Evolutionary conservation across 768 basidiomycete species (phyloP).

Genomic region (Mycena rebaudengoi): DNA sequence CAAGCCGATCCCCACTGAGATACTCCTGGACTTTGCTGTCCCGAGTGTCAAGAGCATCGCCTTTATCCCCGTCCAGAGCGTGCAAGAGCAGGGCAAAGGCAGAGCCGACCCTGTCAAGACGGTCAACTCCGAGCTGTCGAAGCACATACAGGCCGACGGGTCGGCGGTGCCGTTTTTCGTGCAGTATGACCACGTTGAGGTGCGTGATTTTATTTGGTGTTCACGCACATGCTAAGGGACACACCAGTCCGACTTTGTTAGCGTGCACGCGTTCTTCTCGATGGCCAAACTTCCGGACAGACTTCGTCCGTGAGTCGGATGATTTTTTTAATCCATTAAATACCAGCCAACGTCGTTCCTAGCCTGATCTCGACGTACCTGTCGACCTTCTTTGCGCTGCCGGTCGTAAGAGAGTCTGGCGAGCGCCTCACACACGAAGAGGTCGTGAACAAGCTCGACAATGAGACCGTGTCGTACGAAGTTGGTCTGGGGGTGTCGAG

Average conservation of each 20-base stretch:
- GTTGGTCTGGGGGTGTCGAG: constrained; percentile 69
- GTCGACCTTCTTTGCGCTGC: constrained; percentile 88
- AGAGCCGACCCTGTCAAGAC: constrained; percentile 41
- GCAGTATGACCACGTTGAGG: constrained; percentile 94
- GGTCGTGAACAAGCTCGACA: constrained; percentile 89
- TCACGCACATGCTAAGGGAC: constrained; percentile 6
- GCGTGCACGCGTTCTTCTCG: constrained; percentile 82
- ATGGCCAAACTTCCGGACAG: constrained; percentile 73
- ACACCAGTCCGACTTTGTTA: constrained; percentile 89
- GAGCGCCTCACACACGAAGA: constrained; percentile 83
- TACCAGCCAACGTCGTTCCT: constrained; percentile 20
- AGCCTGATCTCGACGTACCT: constrained; percentile 85
- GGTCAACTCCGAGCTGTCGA: constrained; percentile 53
- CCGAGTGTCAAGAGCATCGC: constrained; percentile 90
- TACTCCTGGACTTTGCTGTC: constrained; percentile 88
- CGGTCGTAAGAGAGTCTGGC: constrained; percentile 76
- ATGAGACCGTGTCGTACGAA: constrained; percentile 91
- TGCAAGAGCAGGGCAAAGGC: constrained; percentile 69
- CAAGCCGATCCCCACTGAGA: constrained; percentile 78
- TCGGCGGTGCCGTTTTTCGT: constrained; percentile 83
- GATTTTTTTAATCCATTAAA: neutral
- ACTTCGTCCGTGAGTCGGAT: constrained; percentile 72
- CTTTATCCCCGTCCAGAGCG: constrained; percentile 82
- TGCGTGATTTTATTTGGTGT: constrained; percentile 36
- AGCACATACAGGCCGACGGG: constrained; percentile 75